Evolutionary conservation across 2,329 filamentous ascomycete genomes (phyloP), one percentile per base, ranked within the genome.

Genomic region (Aspergillus aculeatinus): DNA sequence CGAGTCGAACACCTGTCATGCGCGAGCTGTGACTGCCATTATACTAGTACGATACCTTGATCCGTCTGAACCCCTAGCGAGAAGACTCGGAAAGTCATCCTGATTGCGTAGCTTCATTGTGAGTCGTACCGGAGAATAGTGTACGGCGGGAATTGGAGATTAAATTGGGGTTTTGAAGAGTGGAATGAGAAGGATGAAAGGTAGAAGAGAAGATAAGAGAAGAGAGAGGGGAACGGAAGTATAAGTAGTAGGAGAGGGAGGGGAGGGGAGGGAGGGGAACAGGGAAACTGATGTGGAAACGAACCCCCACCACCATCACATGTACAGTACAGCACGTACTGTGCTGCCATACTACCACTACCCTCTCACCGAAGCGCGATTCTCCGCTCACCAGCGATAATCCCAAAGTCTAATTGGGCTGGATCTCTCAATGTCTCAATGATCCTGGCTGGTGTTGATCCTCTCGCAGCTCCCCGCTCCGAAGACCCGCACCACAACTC

Each of bases 1-100:
- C 63, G 49, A 60, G 60, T 50, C 70, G 76, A 77, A 77, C 76
- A 78, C 76, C 76, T 78, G 76, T 74, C 76, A 78, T 77, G 75
- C 76, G 74, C 67, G 65, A 63, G 71, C 73, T 69, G 60, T 71
- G 71, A 76, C 70, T 69, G 68, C 72, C 66, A 55, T 69, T 74
- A 75, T 75, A 75, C 70, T 63, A 55, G 68, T 71, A 75, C 73
- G 72, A 76, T 78, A 78, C 76, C 76, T 78, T 77, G 76, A 78
- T 65, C 75, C 67, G 64, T 66, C 63, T 68, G 67, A 68, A 71
- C 65, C 65, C 70, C 70, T 74, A 63, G 67, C 67, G 65, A 70
- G 66, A 62, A 58, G 64, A 62, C 64, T 57, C 58, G 56, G 55
- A 51, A 51, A 42, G 48, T 58, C 59, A 59, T 63, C 56, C 60